Conservation (phyloP, 768 basidiomycete species). For the Sarcomyxa edulis region DNA sequence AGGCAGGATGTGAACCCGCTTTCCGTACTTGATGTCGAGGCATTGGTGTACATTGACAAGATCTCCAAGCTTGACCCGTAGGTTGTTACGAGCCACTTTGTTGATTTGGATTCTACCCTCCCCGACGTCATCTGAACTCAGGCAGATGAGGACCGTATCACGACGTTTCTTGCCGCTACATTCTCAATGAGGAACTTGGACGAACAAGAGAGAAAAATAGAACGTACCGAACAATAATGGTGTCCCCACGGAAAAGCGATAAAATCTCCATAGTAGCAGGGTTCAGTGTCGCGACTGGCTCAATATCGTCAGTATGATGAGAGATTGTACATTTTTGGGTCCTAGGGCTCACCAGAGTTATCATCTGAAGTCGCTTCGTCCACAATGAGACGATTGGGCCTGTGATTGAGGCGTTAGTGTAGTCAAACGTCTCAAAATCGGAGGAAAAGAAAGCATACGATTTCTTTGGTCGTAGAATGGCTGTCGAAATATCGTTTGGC, state of each 20-base stretch:
- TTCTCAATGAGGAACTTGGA: conserved; percentile 3
- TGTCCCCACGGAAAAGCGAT: conserved; percentile 94
- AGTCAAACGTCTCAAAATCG: conserved; percentile 11
- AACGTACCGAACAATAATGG: conserved; percentile 85
- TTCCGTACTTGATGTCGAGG: conserved; percentile 98
- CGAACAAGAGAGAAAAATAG: background rate
- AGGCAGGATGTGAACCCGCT: conserved; percentile 92
- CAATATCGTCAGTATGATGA: conserved; percentile 10
- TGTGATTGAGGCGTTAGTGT: conserved; percentile 29
- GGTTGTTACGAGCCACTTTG: conserved; percentile 99
- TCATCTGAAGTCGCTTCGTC: conserved; percentile 94
- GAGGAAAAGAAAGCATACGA: conserved; percentile 58
- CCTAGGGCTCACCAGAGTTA: conserved; percentile 72
- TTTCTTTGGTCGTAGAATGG: conserved; percentile 96
- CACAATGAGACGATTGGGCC: conserved; percentile 96
- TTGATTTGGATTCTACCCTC: conserved; percentile 98
- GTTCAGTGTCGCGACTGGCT: conserved; percentile 87
- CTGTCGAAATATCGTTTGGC: conserved; percentile 87
- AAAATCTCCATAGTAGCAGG: conserved; percentile 95
- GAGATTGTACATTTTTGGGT: background rate
- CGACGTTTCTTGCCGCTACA: conserved; percentile 94
- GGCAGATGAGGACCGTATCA: conserved; percentile 95
- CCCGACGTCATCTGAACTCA: conserved; percentile 94
- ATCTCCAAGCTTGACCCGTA: conserved; percentile 96
- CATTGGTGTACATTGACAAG: conserved; percentile 95